Base-by-base conservation (phyloP, 192 early-diverging fungal species). In the Geranomyces variabilis region DNA sequence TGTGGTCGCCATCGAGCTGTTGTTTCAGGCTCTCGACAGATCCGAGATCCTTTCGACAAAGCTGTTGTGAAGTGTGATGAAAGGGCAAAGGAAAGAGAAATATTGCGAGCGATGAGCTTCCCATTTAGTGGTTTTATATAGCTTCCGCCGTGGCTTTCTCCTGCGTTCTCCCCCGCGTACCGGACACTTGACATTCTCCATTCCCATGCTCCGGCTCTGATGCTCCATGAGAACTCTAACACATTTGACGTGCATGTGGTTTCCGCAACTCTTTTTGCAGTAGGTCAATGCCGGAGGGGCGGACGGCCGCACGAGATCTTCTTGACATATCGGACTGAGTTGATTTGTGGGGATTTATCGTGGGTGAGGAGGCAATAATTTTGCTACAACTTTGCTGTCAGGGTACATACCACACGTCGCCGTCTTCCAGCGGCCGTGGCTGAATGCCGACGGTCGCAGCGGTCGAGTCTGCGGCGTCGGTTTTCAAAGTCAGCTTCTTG, bases 211-310 rank as follows among this genome's bases (percentile, higher is more conserved):
- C 34, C 79, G 70, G 10, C 70, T 71, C 66, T 81, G 78, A 61
- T 85, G 84, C 26, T 85, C 79, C 67, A 81, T 67, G 60, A 83
- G 55, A 0, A 85, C 53, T 47, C 75, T 75, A 57, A 83, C 74
- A 69, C 84, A 85, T 55, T 82, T 81, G 17, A 79, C 69, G 63
- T 85, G 84, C 33, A 85, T 59, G 59, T 75, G 75, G 64, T 85
- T 85, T 24, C 84, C 84, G 60, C 84, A 85, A 36, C 70, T 73
- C n/a, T 59, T 30, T 59, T 70, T 66, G 75, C 83, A 85, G 64
- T 82, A 71, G 1, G 74, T 77, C 3, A 77, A 15, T 9, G 36
- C 43, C 10, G 36, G 10, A 4, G 51, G 51, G 6, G 61, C 10
- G 29, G 58, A n/a, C 3, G 43, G 0, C 24, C 34, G 17, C 41